Percentiles rank a stretch among this genome's conserved stretches.
Evolutionary conservation across 2,329 filamentous ascomycete species (phyloP).

Genomic region (Ophiosphaerella narmari): DNA sequence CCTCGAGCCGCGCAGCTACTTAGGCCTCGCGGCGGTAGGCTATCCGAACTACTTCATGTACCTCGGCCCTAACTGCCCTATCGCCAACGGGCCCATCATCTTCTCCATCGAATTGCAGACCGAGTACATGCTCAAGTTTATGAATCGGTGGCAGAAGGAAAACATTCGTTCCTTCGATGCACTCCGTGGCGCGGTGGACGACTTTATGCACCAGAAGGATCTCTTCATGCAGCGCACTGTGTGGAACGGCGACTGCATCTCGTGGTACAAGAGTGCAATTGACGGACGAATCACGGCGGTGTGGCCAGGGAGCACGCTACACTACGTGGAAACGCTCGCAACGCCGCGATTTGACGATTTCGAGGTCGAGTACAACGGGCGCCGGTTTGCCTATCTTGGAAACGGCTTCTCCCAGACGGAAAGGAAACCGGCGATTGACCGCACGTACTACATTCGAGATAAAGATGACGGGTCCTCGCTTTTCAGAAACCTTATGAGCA

Average conservation of each 20-base stretch:
- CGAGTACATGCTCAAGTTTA: slow-evolving; percentile 1
- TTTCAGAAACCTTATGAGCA: background rate
- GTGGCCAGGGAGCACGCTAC: slow-evolving; percentile 2
- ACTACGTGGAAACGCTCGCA: slow-evolving; percentile 1
- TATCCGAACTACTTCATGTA: slow-evolving; percentile 55
- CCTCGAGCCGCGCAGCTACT: slow-evolving; percentile 36
- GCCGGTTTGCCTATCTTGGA: slow-evolving; percentile 1
- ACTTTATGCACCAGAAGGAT: slow-evolving; percentile 28
- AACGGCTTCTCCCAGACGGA: slow-evolving; percentile 1
- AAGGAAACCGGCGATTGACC: background rate
- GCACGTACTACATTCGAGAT: slow-evolving; percentile 3
- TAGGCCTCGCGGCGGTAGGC: slow-evolving; percentile 52
- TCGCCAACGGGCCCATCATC: slow-evolving; percentile 11
- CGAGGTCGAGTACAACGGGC: background rate
- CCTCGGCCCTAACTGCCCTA: slow-evolving; percentile 50
- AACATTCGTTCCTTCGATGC: background rate
- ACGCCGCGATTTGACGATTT: background rate
- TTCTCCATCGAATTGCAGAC: background rate
- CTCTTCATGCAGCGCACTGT: background rate
- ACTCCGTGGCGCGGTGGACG: background rate
- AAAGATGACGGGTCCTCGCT: slow-evolving; percentile 4
- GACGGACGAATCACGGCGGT: background rate
- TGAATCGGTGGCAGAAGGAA: slow-evolving; percentile 1
- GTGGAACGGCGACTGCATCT: background rate
- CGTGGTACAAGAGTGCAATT: background rate